Conservation (phyloP, 2,329 filamentous ascomycete genomes). For the Paraphoma sp. region DNA sequence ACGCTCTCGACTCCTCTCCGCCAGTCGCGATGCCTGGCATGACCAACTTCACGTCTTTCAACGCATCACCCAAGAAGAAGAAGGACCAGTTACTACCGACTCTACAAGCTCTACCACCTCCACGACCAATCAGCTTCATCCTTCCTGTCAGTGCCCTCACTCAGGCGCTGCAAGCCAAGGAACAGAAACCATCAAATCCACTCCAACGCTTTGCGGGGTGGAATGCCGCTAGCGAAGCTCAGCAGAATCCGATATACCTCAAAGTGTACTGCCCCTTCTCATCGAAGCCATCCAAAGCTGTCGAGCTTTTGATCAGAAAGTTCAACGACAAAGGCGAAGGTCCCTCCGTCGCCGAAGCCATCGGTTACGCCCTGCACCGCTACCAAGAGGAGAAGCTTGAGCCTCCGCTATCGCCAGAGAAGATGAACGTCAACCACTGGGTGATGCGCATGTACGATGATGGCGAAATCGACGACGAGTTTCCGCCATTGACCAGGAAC, state of each 20-base stretch:
- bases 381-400: slow-evolving; percentile 79
- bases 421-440: slow-evolving; percentile 82
- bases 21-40: slow-evolving; percentile 53
- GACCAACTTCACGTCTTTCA: slow-evolving; percentile 51
- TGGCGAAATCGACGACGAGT: slow-evolving; percentile 85
- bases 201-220: slow-evolving; percentile 79
- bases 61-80: slow-evolving; percentile 67
- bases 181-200: slow-evolving; percentile 71
- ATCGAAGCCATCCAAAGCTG: slow-evolving; percentile 66
- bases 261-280: slow-evolving; percentile 80
- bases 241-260: slow-evolving; percentile 71
- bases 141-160: slow-evolving; percentile 75
- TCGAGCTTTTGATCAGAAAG: slow-evolving; percentile 74
- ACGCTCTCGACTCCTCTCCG: slow-evolving; percentile 63
- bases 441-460: slow-evolving; percentile 83
- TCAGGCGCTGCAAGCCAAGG: slow-evolving; percentile 74
- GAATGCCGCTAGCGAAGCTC: slow-evolving; percentile 77
- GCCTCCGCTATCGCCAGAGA: slow-evolving; percentile 68
- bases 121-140: slow-evolving; percentile 73
- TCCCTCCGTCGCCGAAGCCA: slow-evolving; percentile 80
- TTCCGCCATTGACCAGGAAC: slow-evolving; percentile 77
- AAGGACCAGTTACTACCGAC: slow-evolving; percentile 57
- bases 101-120: slow-evolving; percentile 72
- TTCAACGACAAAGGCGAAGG: slow-evolving; percentile 72
- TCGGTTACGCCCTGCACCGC: slow-evolving; percentile 78